These are phyloP conservation scores for Bryoerythrophyllum caledonicum DNA, from an alignment of 225 moss, liverwort and hornwort genomes.

Conservation along the genomic window DNA sequence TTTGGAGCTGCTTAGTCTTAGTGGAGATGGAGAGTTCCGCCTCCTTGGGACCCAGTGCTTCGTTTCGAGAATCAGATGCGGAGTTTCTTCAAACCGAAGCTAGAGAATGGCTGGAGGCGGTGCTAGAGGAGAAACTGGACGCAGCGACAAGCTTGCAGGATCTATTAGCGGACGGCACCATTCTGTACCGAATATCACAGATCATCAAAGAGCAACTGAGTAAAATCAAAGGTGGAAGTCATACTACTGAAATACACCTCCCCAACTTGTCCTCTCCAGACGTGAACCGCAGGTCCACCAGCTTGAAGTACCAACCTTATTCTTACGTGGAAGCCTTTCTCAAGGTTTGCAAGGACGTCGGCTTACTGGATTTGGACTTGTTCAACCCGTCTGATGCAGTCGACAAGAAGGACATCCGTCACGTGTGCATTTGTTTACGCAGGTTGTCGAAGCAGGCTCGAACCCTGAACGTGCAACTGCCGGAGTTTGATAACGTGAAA, in stretches of 20 bases:
- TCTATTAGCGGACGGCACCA: conserved; percentile 2
- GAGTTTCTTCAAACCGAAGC: conserved; percentile 6
- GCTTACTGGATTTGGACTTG: conserved; percentile 3
- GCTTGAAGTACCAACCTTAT: conserved; percentile 9
- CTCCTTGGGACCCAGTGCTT: not conserved
- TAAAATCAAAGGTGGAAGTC: not conserved
- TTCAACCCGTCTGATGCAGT: conserved; percentile 18
- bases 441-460: conserved; percentile 3
- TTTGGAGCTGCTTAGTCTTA: not conserved
- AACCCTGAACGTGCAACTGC: not conserved
- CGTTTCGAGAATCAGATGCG: conserved; percentile 6
- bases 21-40: conserved; percentile 2
- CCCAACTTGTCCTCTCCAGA: not conserved
- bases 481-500: conserved; percentile 5
- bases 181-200: conserved; percentile 3
- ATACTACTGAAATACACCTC: not conserved
- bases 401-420: conserved; percentile 9
- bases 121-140: conserved; percentile 1
- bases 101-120: conserved; percentile 12
- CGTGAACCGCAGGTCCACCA: conserved; percentile 4
- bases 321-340: conserved; percentile 13
- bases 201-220: conserved; percentile 3
- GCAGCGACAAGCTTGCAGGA: conserved; percentile 1
- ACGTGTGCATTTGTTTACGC: conserved; percentile 15
- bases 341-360: conserved; percentile 11